Evolutionary conservation across 2,329 filamentous ascomycete genomes (phyloP).

Genomic region (Arthrobotrys iridis): DNA sequence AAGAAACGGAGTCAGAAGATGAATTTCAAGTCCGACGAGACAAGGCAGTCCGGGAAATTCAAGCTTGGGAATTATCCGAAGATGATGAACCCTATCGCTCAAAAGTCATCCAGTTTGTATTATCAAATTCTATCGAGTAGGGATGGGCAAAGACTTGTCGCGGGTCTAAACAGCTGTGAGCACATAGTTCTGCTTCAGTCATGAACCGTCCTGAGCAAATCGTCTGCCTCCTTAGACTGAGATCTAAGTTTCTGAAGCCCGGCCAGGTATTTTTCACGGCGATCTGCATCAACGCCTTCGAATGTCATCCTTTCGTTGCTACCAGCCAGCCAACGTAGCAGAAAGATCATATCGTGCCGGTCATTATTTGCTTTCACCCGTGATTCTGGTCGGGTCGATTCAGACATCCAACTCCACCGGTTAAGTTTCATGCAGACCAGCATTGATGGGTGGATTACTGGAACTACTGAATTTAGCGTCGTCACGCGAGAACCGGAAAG

Average conservation of each 20-base stretch:
- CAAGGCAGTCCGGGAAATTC: neutral
- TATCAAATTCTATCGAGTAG: neutral
- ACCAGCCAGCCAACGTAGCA: constrained; percentile 12
- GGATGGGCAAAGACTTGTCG: no score
- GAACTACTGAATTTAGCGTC: neutral
- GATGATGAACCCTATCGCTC: constrained; percentile 6
- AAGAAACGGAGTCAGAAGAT: constrained; percentile 1
- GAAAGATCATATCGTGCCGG: neutral
- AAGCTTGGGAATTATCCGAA: neutral
- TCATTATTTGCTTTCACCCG: neutral
- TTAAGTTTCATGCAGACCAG: constrained; percentile 11
- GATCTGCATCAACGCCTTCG: neutral
- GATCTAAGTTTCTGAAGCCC: neutral
- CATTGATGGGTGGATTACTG: constrained; percentile 13
- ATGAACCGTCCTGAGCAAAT: neutral
- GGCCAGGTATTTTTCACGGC: neutral
- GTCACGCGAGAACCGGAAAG: neutral
- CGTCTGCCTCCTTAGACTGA: neutral
- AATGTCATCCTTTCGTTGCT: constrained; percentile 4
- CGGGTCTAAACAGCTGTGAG: no score
- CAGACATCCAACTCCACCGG: constrained; percentile 26
- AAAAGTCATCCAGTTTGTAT: constrained; percentile 2
- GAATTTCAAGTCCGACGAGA: neutral
- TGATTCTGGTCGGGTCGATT: constrained; percentile 7
- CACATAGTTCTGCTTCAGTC: neutral